phyloP scores from a whole-genome alignment of 371 early-diverging fungal species.

The Sporodiniella umbellata region DNA sequence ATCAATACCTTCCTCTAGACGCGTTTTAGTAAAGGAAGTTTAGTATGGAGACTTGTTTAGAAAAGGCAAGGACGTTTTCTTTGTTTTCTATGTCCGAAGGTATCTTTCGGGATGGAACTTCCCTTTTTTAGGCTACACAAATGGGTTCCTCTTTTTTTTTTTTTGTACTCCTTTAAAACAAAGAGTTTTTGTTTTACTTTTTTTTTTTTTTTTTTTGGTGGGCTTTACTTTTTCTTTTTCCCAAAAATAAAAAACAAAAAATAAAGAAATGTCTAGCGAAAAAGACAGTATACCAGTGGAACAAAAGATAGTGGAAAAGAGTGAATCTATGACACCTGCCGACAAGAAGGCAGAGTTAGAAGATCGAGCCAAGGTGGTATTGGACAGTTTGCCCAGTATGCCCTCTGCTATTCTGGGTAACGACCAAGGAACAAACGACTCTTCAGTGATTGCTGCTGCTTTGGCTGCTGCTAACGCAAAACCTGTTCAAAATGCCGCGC shows the following conservation, averaged over 20 bases:
- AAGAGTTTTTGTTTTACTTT: background rate
- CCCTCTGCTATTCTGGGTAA: slow-evolving; percentile 11
- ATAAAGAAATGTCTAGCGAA: too few relatives aligned
- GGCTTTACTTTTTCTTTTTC: background rate
- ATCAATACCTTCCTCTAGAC: too few relatives aligned
- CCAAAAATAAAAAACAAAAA: slow-evolving; percentile 5
- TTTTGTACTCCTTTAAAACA: background rate
- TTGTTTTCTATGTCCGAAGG: background rate
- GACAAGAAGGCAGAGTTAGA: slow-evolving; percentile 19
- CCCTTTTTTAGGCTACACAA: background rate
- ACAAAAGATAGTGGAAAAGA: slow-evolving; percentile 2
- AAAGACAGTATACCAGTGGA: too few relatives aligned
- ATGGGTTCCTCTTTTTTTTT: background rate
- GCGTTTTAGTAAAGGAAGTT: too few relatives aligned
- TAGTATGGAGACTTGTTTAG: too few relatives aligned
- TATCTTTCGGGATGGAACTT: slow-evolving; percentile 5
- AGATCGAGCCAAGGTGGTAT: slow-evolving; percentile 17
- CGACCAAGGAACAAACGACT: slow-evolving; percentile 24
- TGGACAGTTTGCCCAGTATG: slow-evolving; percentile 14
- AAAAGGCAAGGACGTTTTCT: background rate
- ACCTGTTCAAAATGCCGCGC: slow-evolving; percentile 8
- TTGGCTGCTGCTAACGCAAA: slow-evolving; percentile 18
- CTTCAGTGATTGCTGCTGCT: slow-evolving; percentile 2
- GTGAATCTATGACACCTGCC: slow-evolving; percentile 12
- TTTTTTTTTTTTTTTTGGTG: slow-evolving; percentile 6